Base-by-base conservation (phyloP, 1,284 basidiomycete species). In the Vanrija sp. region DNA sequence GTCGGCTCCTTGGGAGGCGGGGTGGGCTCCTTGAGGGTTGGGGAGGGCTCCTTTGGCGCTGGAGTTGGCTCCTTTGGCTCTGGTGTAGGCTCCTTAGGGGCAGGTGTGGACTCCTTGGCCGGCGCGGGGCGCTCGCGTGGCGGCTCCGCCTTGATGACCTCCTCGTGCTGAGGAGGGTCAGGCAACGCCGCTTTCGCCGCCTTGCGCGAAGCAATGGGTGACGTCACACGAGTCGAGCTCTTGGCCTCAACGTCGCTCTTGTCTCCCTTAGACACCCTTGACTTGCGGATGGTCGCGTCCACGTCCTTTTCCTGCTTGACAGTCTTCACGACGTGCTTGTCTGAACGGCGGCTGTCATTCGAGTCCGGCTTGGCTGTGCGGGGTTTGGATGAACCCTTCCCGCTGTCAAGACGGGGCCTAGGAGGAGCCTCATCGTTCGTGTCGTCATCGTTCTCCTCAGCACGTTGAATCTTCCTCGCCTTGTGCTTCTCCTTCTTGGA, bases 81-180 rank as follows among this genome's bases (percentile, higher is more conserved):
- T 28, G 28, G 28, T 3, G 28, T 18, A 2, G 25, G 19, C 19
- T 48, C 15, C 40, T 45, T 57, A 44, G 23, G 65, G 51, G 61
- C 65, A 26, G 60, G 67, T 28, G 54, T 68, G 18, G 57, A 64
- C 51, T 62, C 60, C 56, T 44, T 57, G 16, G 46, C 54, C 38
- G 51, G 61, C 18, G 51, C 56, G 21, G 25, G 53, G 34, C 38
- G 54, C 9, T 53, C 39, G 15, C 21, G 23, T 5, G 38, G 34
- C 34, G 34, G 34, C 34, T 34, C 34, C 4, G 34, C 12, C 14
- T 34, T 34, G 9, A 34, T 12, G 14, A 6, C n/a, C 40, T 42
- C 40, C 26, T 34, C 25, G n/a, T n/a, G 28, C 40, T 15, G 29
- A 34, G 26, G 18, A 1, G 29, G 34, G 2, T 34, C 34, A 5